These are phyloP conservation scores for Erigeron canadensis DNA, from an alignment of 129 eudicot species.

Conservation along the genomic window DNA sequence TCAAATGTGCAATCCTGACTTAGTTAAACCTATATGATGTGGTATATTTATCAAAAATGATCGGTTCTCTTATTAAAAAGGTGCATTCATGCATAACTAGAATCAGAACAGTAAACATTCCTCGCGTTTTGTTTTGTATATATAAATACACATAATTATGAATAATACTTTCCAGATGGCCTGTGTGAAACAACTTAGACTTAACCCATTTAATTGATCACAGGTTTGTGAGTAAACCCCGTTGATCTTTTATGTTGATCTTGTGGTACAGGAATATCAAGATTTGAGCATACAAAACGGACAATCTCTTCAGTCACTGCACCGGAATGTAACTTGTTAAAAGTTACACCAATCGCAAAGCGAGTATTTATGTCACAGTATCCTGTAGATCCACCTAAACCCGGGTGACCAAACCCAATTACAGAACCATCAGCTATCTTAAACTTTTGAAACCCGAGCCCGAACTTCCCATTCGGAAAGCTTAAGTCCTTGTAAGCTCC, in stretches of 20 bases:
- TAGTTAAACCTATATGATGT: no score
- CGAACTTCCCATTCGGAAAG: slow-evolving; percentile 49
- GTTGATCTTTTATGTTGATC: slow-evolving; percentile 35
- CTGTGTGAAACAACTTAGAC: background rate
- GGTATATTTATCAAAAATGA: no score
- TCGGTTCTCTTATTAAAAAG: no score
- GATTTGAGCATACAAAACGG: slow-evolving; percentile 67
- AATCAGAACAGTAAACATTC: no score
- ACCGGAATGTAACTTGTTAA: slow-evolving; percentile 71
- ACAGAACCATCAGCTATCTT: slow-evolving; percentile 54
- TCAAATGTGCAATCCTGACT: no score
- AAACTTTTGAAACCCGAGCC: slow-evolving; percentile 59
- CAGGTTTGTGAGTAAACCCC: slow-evolving; percentile 24
- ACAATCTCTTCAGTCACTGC: slow-evolving; percentile 58
- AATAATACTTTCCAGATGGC: background rate
- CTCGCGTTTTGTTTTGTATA: no score
- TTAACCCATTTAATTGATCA: slow-evolving; percentile 43
- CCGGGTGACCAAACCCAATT: slow-evolving; percentile 81
- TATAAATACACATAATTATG: no score
- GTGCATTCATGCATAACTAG: no score
- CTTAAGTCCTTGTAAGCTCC: slow-evolving; percentile 56
- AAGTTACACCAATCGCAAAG: slow-evolving; percentile 66
- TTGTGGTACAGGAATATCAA: slow-evolving; percentile 58
- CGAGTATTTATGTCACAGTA: slow-evolving; percentile 57
- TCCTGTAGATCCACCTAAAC: slow-evolving; percentile 91